Base-by-base conservation (phyloP, 1,284 basidiomycete species). In the Cryptococcus depauperatus region DNA sequence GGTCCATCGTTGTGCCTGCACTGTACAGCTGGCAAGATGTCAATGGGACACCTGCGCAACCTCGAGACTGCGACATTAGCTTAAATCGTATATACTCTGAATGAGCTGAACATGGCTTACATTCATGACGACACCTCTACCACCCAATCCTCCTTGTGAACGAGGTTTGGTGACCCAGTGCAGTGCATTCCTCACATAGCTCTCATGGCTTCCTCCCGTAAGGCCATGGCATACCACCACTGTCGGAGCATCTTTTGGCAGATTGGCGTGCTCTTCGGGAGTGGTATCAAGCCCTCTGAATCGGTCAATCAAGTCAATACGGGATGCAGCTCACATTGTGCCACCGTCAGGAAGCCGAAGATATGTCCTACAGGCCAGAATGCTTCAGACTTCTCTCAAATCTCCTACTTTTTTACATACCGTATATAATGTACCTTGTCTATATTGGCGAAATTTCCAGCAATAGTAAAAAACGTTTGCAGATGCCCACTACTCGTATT, bases 201-300 rank as follows among this genome's bases (percentile, higher is more conserved):
- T 78, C 75, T 93, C 91, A 65, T 91, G 80, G 11, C 85, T 88
- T 22, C 88, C 89, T 63, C 90, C 90, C 6, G 87, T 88, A 37
- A 93, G 73, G 16, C 89, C 90, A 60, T 95, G 91, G 27, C 60
- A 66, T 51, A 83, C 74, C 9, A 90, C 82, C 41, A 96, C 73
- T 34, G 92, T 82, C 3, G 91, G 89, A 2, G 83, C 77, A 49
- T 83, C 78, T 19, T 79, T 75, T 23, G 73, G 68, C 9, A 84
- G 61, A 11, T 72, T 64, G 19, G 73, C 69, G 46, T 78, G 74
- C 53, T 79, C 43, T 13, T 58, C 54, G 2, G 68, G 68, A 0
- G 68, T 58, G 13, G 64, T 61, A 50, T 71, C 77, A 16, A 77
- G 34, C 73, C 82, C 46, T 66, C 85, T 67, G 74, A 72, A 41